Base-by-base conservation (phyloP, 176 grass and related monocot genomes). In the Zoysia pacifica region DNA sequence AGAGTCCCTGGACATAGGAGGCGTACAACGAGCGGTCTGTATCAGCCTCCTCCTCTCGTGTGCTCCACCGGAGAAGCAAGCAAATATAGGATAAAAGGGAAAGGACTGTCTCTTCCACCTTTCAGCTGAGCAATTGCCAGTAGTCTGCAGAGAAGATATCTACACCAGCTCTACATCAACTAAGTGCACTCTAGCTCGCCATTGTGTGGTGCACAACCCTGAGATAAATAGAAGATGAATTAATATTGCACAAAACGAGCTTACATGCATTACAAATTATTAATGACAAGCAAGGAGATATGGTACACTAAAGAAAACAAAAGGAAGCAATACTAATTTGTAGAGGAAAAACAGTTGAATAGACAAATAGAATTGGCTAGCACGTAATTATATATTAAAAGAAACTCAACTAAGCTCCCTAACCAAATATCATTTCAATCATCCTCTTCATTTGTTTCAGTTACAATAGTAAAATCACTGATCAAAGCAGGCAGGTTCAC, bases 1-100 rank as follows among this genome's bases (percentile, higher is more conserved):
- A 84, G 89, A 85, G 75, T 94, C 89, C 80, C 81, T 87, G 83
- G 90, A 84, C 95, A 98, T 91, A 70, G 78, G 87, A 76, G 62
- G 52, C 44, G 69, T 77, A 49, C 69, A 60, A 82, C 52, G 48
- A 81, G 47, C 48, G 79, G 10, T 58, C 37, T 60, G 67, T 90
- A 86, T 82, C 82, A 54, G 60, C 80, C 61, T 81, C 69, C 86
- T 84, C 76, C 86, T 82, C 76, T 79, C 4, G 67, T 73, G 72
- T 71, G 65, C 70, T 53, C 75, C 69, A 70, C 62, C 55, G 73
- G 67, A 86, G 72, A 70, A 87, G 67, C 13, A 63, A 56, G 13
- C 63, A 88, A 50, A 77, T 51, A 77, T 51, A 62, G 38, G 64
- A 18, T 51, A 60, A 36, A 56, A 73, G 66, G 76, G 52, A 53